These are phyloP conservation scores for Candida pseudofarinosa DNA, from an alignment of 805 yeast species.

Conservation along the genomic window DNA sequence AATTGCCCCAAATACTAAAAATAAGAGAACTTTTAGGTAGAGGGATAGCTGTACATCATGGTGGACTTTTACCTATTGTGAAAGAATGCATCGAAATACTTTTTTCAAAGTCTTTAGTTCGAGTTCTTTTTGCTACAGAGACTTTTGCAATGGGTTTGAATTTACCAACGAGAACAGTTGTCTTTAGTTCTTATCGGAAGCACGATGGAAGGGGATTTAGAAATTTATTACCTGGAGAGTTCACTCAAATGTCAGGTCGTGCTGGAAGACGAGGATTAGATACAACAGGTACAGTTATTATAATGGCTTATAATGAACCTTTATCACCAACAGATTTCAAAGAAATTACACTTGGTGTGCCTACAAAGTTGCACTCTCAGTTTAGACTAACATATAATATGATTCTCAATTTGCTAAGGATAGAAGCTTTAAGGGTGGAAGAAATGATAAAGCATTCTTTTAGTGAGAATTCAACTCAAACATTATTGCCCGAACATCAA, in stretches of 20 bases:
- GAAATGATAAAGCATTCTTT: slow-evolving; percentile 97
- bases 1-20: slow-evolving; percentile 83
- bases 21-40: slow-evolving; percentile 78
- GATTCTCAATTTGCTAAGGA: slow-evolving; percentile 86
- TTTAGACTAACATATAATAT: slow-evolving; percentile 92
- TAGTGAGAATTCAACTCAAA: slow-evolving; percentile 84
- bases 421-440: slow-evolving; percentile 94
- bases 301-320: slow-evolving; percentile 78
- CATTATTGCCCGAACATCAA: slow-evolving; percentile 82
- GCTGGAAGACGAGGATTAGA: slow-evolving; percentile 98
- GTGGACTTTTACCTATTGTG: slow-evolving; percentile 88
- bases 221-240: slow-evolving; percentile 88
- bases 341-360: slow-evolving; percentile 80
- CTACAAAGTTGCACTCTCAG: slow-evolving; percentile 87
- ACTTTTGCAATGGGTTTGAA: slow-evolving; percentile 99
- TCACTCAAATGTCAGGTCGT: slow-evolving; percentile 98
- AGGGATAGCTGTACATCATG: slow-evolving; percentile 95
- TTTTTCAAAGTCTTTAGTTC: slow-evolving; percentile 80
- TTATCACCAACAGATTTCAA: slow-evolving; percentile 56
- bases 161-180: slow-evolving; percentile 94
- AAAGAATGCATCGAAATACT: slow-evolving; percentile 91
- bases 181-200: slow-evolving; percentile 78
- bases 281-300: slow-evolving; percentile 87
- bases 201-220: slow-evolving; percentile 88
- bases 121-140: slow-evolving; percentile 93